Percentiles rank a stretch among this genome's conserved stretches.
Evolutionary conservation across 1,139 yeast genomes (phyloP).

Genomic region (Saccharomyces hybrid): DNA sequence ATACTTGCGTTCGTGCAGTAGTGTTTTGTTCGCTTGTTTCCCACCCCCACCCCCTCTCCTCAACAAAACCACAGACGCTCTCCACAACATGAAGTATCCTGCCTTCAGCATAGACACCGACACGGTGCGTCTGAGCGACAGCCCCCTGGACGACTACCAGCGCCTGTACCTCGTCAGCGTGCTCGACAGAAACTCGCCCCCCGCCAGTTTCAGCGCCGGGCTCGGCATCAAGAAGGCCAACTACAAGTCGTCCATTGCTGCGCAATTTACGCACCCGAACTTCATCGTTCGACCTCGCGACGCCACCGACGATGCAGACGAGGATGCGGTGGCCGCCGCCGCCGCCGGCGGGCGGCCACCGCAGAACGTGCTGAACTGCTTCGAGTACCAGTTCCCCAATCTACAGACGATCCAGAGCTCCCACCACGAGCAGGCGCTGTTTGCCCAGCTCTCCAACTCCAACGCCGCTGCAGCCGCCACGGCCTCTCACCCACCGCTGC

Average conservation of each 20-base stretch:
- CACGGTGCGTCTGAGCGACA: conserved; percentile 14
- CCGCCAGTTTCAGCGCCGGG: background rate
- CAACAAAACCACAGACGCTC: background rate
- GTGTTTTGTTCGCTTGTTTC: background rate
- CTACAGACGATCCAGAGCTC: conserved; percentile 6
- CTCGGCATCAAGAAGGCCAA: conserved; percentile 7
- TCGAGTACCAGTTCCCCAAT: conserved; percentile 27
- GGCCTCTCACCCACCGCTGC: conserved; percentile 1
- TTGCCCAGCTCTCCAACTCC: conserved; percentile 3
- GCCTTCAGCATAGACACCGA: conserved; percentile 12
- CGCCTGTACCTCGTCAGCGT: conserved; percentile 15
- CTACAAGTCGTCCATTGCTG: conserved; percentile 14
- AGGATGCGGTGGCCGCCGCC: background rate
- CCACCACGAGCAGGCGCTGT: background rate
- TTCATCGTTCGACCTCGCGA: background rate
- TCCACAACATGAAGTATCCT: conserved; percentile 7
- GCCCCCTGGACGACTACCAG: conserved; percentile 30
- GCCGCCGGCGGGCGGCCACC: background rate
- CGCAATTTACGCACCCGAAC: conserved; percentile 8
- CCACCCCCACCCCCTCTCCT: background rate
- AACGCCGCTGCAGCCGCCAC: background rate
- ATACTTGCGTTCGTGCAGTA: background rate
- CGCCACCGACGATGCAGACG: conserved; percentile 1
- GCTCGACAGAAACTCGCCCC: background rate
- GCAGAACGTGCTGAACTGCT: conserved; percentile 18